A percentile compares a stretch with the other conserved stretches of the same genome.
These are phyloP conservation scores for Acorus gramineus DNA, from an alignment of 106 monocot genomes.

Conservation along the genomic window DNA sequence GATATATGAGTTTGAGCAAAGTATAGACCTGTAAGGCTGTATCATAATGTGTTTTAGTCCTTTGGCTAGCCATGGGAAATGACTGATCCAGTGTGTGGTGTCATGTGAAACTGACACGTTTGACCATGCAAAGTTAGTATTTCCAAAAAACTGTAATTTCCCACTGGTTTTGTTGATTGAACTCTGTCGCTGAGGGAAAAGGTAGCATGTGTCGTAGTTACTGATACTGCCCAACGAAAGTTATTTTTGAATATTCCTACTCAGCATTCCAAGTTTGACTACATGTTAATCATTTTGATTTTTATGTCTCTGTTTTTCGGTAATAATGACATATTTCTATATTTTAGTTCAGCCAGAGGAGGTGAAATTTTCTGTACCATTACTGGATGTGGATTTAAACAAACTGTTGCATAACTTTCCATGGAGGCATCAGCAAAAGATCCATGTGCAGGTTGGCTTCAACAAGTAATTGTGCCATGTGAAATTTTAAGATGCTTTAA, in stretches of 20 bases:
- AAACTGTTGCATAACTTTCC: conserved; percentile 51
- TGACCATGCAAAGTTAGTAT: no score
- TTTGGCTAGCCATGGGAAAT: no score
- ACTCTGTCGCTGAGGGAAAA: no score
- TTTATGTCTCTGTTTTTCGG: not conserved
- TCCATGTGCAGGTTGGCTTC: conserved; percentile 56
- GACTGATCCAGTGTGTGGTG: no score
- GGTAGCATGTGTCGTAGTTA: not conserved
- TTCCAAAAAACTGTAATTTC: no score
- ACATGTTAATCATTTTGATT: not conserved
- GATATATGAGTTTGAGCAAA: no score
- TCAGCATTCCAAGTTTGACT: no score
- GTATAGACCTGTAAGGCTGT: no score
- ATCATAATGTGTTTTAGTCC: no score
- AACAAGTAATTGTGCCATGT: not conserved
- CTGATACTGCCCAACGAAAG: not conserved
- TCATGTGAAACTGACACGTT: no score
- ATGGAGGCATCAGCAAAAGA: conserved; percentile 70
- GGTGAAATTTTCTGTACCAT: conserved; percentile 83
- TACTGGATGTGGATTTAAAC: conserved; percentile 59
- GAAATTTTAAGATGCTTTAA: not conserved
- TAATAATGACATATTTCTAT: not conserved
- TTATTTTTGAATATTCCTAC: not conserved
- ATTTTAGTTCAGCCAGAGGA: conserved; percentile 41
- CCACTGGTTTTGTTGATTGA: no score